Base-by-base conservation (phyloP, 2,329 filamentous ascomycete species). In the Hymenoscyphus linearis region DNA sequence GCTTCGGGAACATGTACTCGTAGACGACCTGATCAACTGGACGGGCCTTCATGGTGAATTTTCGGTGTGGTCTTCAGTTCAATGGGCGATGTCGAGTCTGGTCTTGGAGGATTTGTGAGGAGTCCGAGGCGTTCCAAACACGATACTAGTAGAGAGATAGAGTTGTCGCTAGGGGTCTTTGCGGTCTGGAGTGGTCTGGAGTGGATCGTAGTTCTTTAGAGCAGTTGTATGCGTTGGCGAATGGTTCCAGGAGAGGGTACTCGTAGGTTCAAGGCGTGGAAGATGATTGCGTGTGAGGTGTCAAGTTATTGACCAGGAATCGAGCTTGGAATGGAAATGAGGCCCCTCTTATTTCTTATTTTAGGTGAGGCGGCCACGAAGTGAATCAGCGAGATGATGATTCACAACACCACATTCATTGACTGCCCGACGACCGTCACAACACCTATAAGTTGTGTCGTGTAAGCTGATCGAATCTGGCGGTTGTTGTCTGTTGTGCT, bases 1-100 rank as follows among this genome's bases (percentile, higher is more conserved):
- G 85, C 60, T 83, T 85, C 22, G 88, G 87, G 71, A 88, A 90
- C 77, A 93, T 87, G 70, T 80, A 79, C 76, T 87, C 83, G 81
- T 90, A 90, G 64, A 93, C 86, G 74, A 91, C 81, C 72, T 88
- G 82, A 62, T 89, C 87, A 70, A 91, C 79, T 52, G 86, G 82
- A 55, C 83, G 83, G 69, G 87, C 85, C 76, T 88, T 90, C 89
- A 93, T 93, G 63, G 68, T 74, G 68, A 67, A 58, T 61, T 31
- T 25, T 5, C 3, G 52, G 35, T 54, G 22, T 37, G 44, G 37
- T 25, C 50, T 40, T 27, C 16, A 36, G n/a, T 36, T 57, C 13
- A 50, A 44, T 35, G 27, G 53, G 57, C 47, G 54, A 47, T 52
- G 47, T 60, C 31, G 54, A 34, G 50, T 52, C 55, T 31, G 22